Evolutionary conservation across 768 basidiomycete genomes (phyloP), one percentile per base, ranked within the genome.

Genomic region (Myochromella boudieri): DNA sequence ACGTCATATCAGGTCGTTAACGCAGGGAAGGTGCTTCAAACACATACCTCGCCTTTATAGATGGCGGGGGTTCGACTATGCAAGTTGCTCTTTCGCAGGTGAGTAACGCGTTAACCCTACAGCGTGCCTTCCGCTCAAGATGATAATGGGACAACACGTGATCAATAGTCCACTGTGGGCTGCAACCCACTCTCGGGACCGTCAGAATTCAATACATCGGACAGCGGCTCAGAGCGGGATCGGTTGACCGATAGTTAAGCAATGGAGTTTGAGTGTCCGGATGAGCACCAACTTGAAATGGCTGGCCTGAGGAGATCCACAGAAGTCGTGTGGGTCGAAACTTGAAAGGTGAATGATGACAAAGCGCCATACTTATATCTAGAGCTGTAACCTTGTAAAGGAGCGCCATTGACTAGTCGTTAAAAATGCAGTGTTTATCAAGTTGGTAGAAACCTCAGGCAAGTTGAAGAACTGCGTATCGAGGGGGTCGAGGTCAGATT

Each of bases 101-200:
- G 37, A 14, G 3, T 31, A 37, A 47, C 46, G 20, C 46, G 37
- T 40, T 12, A 47, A 39, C 14, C 33, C 18, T n/a, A 40, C 37
- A 47, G 28, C 18, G 15, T 21, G 37, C 11, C 10, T n/a, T 24
- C 37, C 31, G 33, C 46, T 33, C 11, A 31, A 39, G 18, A 47
- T n/a, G n/a, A 40, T 15, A 32, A 38, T 47, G 46, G 46, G 46
- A 37, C 29, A 25, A 47, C 46, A 47, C 46, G 37, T 47, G 46
- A 47, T 33, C 46, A n/a, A n/a, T n/a, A n/a, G n/a, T n/a, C n/a
- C n/a, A n/a, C n/a, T n/a, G n/a, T n/a, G 46, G 41, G 46, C 6
- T 24, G 14, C n/a, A 44, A 44, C 34, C 43, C 43, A 44, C 43
- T 32, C 43, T 22, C 20, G 33, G 32, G 15, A 17, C 39, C 39